Percentiles rank a stretch among this genome's conserved stretches.
Conservation (phyloP, 2,329 filamentous ascomycete species). For the Fonsecaea erecta region DNA sequence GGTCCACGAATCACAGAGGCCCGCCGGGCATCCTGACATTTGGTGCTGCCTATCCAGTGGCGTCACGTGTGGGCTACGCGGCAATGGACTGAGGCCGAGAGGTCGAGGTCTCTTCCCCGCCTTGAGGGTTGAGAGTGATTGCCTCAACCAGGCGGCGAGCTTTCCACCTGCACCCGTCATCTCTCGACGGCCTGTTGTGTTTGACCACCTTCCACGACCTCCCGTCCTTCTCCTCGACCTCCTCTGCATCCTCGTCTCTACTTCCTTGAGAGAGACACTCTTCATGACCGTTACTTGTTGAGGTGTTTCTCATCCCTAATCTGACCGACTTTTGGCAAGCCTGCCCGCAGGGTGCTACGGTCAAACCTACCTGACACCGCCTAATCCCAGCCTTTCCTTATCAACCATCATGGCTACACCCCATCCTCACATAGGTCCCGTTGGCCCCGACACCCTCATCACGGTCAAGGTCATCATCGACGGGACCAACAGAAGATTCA, state of each 20-base stretch:
- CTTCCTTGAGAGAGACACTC: conserved; percentile 10
- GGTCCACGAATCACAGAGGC: not conserved
- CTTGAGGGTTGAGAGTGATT: conserved; percentile 2
- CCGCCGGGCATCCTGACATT: not conserved
- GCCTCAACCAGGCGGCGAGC: conserved; percentile 23
- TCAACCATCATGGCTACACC: conserved; percentile 45
- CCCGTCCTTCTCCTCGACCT: conserved; percentile 9
- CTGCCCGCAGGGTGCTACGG: conserved; percentile 18
- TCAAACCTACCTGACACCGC: conserved; percentile 36
- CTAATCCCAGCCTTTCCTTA: conserved; percentile 36
- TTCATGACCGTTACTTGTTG: conserved; percentile 22
- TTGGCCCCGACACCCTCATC: conserved; percentile 72
- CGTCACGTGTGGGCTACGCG: not conserved
- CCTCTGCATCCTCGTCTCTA: conserved; percentile 9
- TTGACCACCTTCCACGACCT: conserved; percentile 16
- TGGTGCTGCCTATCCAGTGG: not conserved
- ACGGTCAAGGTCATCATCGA: conserved; percentile 84
- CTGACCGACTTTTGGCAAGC: conserved; percentile 17
- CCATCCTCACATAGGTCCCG: conserved; percentile 52
- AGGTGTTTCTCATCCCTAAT: conserved; percentile 5
- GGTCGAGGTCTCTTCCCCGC: conserved; percentile 1
- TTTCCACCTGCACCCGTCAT: conserved; percentile 24
- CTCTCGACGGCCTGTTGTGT: conserved; percentile 13
- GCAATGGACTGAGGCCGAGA: not conserved
- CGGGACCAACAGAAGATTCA: conserved; percentile 78